Conservation (phyloP, 257 asterid genomes). For the Nemophila menziesii region DNA sequence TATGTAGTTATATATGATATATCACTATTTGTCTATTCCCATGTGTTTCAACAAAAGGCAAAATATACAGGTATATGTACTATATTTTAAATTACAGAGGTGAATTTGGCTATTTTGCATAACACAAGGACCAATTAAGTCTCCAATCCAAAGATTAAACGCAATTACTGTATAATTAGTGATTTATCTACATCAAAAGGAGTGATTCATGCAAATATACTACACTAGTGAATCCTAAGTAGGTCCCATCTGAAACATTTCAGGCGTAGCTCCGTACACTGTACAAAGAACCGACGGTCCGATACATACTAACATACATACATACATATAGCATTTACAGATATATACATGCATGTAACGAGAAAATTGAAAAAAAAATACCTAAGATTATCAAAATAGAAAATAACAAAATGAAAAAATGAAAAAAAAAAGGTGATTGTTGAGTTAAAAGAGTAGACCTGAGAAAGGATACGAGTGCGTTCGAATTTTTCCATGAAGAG, state of each 20-base stretch:
- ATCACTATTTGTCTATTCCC: not conserved
- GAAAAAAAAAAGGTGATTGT: not conserved
- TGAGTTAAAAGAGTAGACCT: no score
- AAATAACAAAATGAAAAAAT: not conserved
- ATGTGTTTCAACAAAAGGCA: not conserved
- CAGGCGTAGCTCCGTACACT: no score
- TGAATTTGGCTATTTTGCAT: no score
- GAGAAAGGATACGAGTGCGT: conserved; percentile 69
- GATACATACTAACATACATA: not conserved
- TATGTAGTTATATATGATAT: no score
- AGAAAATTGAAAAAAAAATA: not conserved
- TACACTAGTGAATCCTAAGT: not conserved
- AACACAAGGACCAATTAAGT: not conserved
- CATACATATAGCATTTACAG: not conserved
- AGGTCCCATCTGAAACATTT: no score
- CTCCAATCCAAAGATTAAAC: not conserved
- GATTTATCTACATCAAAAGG: not conserved
- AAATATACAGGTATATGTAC: not conserved
- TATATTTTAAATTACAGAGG: no score
- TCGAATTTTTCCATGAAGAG: conserved; percentile 73
- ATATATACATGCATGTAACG: not conserved
- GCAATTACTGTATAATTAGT: no score
- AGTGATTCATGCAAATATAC: not conserved
- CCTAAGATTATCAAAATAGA: not conserved
- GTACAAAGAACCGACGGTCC: no score